Evolutionary conservation across 768 basidiomycete genomes (phyloP).

Genomic region (Mycena kentingensis): DNA sequence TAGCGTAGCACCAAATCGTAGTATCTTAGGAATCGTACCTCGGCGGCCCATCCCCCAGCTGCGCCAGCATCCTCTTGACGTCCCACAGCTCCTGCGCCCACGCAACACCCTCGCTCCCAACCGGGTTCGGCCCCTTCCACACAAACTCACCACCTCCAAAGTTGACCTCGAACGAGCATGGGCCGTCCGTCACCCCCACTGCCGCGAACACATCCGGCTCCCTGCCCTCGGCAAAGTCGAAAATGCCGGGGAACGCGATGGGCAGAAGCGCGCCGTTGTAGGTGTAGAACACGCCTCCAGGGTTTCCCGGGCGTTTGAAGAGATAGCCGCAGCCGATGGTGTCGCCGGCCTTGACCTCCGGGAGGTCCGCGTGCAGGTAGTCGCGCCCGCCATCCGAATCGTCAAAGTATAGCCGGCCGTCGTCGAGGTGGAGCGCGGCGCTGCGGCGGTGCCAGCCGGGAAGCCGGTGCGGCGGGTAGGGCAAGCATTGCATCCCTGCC

Average conservation of each 20-base stretch:
- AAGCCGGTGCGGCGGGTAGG: constrained; percentile 17
- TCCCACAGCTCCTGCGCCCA: constrained; percentile 2
- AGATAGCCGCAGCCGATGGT: constrained; percentile 16
- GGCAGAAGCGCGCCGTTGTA: constrained; percentile 13
- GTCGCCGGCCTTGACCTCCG: constrained; percentile 1
- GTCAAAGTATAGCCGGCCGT: constrained; percentile 14
- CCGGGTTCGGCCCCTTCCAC: constrained; percentile 7
- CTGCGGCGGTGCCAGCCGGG: constrained; percentile 18
- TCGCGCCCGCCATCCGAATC: constrained; percentile 17
- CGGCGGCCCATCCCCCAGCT: constrained; percentile 16
- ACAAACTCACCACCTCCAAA: constrained; percentile 8
- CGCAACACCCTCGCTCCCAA: not conserved
- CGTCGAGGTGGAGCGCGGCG: constrained; percentile 19
- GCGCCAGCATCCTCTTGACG: constrained; percentile 6
- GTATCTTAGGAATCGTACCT: constrained; percentile 17
- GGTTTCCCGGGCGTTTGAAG: not conserved
- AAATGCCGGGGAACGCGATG: constrained; percentile 9
- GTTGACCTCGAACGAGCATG: constrained; percentile 10
- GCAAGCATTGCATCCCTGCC: constrained; percentile 22
- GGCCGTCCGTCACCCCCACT: constrained; percentile 15
- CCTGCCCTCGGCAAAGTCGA: constrained; percentile 2
- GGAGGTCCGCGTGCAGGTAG: not conserved
- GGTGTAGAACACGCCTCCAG: constrained; percentile 17
- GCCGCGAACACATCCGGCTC: constrained; percentile 16
- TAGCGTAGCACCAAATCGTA: too few relatives aligned